Evolutionary conservation across 2,329 filamentous ascomycete genomes (phyloP).

Genomic region (Byssothecium circinans): DNA sequence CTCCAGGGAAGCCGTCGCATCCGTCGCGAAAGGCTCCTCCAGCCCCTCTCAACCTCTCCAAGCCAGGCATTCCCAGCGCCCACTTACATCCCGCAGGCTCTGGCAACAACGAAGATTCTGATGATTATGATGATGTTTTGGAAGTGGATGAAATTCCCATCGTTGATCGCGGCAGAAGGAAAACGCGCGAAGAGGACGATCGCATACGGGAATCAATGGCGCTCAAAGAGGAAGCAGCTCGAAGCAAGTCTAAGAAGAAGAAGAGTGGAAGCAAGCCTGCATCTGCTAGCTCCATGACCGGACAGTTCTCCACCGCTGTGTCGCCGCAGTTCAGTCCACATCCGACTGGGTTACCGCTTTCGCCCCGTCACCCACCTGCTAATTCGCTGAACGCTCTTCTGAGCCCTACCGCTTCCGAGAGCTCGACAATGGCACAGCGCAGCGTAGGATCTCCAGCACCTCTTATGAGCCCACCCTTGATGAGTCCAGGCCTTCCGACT

Average conservation of each 20-base stretch:
- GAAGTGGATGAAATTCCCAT: conserved; percentile 66
- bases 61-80: conserved; percentile 45
- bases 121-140: conserved; percentile 80
- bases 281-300: conserved; percentile 17
- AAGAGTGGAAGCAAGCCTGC: conserved; percentile 55
- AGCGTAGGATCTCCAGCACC: conserved; percentile 46
- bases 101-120: conserved; percentile 72
- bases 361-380: conserved; percentile 41
- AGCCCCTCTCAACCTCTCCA: conserved; percentile 74
- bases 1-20: conserved; percentile 34
- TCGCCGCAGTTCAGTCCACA: conserved; percentile 37
- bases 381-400: conserved; percentile 50
- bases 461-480: conserved; percentile 57
- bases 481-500: conserved; percentile 65
- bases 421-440: conserved; percentile 44
- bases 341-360: conserved; percentile 40
- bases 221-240: conserved; percentile 66
- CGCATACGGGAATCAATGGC: conserved; percentile 71
- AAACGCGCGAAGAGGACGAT: conserved; percentile 87
- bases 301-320: conserved; percentile 21
- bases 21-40: conserved; percentile 79
- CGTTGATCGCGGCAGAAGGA: conserved; percentile 70
- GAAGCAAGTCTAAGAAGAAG: conserved; percentile 74
- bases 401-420: conserved; percentile 51
- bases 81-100: conserved; percentile 50